These are phyloP conservation scores for Kalmusia sp. DNA, from an alignment of 2,329 filamentous ascomycete species.

Conservation along the genomic window DNA sequence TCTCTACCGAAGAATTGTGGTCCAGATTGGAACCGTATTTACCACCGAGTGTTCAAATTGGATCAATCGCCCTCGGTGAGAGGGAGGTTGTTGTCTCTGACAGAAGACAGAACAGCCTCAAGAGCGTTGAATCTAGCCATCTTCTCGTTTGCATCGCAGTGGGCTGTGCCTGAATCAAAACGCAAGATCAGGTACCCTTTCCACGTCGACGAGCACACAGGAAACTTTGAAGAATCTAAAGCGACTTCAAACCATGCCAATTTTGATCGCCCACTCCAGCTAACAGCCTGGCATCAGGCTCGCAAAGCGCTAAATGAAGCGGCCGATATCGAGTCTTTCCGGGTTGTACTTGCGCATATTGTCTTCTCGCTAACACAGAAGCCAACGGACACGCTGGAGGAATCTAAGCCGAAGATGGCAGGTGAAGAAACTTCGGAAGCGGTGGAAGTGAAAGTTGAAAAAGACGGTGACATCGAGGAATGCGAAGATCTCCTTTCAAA, in stretches of 20 bases:
- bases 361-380: conserved; percentile 55
- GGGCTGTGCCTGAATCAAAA: conserved; percentile 45
- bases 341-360: conserved; percentile 54
- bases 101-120: conserved; percentile 54
- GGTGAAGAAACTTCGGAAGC: neutral
- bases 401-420: neutral
- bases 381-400: conserved; percentile 36
- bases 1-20: conserved; percentile 45
- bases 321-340: conserved; percentile 53
- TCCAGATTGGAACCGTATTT: conserved; percentile 59
- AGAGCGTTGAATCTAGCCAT: conserved; percentile 58
- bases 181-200: conserved; percentile 40
- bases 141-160: conserved; percentile 62
- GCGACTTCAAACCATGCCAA: conserved; percentile 14
- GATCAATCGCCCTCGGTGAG: conserved; percentile 53
- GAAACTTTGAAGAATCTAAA: conserved; percentile 16
- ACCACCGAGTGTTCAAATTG: conserved; percentile 56
- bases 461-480: conserved; percentile 26
- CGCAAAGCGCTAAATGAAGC: conserved; percentile 47
- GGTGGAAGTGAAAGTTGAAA: neutral
- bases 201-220: conserved; percentile 16
- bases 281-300: conserved; percentile 53
- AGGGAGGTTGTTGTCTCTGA: conserved; percentile 49
- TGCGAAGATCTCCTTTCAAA: conserved; percentile 41
- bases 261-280: conserved; percentile 49